A percentile compares a stretch with the other conserved stretches of the same genome.
These are phyloP conservation scores for Blepharisma japonicum DNA, from an alignment of 73 alveolate genomes.

Conservation along the genomic window DNA sequence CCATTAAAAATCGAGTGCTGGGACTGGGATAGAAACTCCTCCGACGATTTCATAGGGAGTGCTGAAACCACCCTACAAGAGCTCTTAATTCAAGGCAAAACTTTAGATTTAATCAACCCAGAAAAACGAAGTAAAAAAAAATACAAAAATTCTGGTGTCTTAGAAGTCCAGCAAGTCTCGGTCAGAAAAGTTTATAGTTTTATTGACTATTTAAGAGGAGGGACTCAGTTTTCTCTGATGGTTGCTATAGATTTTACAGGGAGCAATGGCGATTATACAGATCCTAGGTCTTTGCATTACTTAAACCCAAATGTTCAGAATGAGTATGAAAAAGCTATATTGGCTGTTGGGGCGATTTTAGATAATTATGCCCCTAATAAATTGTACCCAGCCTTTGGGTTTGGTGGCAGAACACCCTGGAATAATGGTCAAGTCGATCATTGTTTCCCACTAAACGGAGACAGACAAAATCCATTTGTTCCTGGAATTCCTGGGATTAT, in stretches of 20 bases:
- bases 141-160: conserved; percentile 26
- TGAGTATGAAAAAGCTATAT: conserved; percentile 80
- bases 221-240: conserved; percentile 62
- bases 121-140: conserved; percentile 15
- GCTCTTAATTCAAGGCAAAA: conserved; percentile 36
- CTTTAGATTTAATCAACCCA: conserved; percentile 34
- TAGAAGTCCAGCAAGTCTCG: neutral
- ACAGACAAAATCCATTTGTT: conserved; percentile 62
- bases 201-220: conserved; percentile 66
- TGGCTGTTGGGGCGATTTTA: conserved; percentile 66
- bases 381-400: conserved; percentile 86
- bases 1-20: conserved; percentile 65
- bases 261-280: conserved; percentile 71
- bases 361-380: conserved; percentile 77
- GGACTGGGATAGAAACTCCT: conserved; percentile 51
- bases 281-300: conserved; percentile 59
- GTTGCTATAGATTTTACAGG: conserved; percentile 92
- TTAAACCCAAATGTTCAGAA: conserved; percentile 47
- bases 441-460: conserved; percentile 82
- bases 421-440: conserved; percentile 59
- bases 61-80: conserved; percentile 41
- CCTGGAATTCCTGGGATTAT: conserved; percentile 56
- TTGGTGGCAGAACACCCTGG: conserved; percentile 86
- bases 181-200: conserved; percentile 32
- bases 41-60: conserved; percentile 62